Evolutionary conservation across 2,329 filamentous ascomycete species (phyloP), one percentile per base, ranked within the genome.

Genomic region (Hansfordia pulvinata): DNA sequence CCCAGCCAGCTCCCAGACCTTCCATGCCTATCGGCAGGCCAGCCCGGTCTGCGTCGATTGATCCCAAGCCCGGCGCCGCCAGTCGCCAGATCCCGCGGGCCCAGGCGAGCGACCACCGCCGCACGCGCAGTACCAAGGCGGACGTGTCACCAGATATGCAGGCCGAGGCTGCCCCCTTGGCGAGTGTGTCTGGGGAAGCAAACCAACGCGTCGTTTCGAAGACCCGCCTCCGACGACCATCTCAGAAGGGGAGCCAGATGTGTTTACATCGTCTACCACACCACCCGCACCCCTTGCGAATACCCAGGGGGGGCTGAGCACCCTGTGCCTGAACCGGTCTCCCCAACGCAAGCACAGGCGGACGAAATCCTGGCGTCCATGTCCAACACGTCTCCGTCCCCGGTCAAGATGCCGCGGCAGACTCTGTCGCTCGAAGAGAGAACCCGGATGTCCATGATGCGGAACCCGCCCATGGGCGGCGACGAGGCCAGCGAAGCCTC

Each of bases 371-470:
- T 74, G 4, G 59, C 60, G 9, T 66, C 63, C 0, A 64, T 74
- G 44, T 52, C 60, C 14, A 58, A 58, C 23, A 55, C 58, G 1
- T 72, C 70, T 2, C 69, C 69, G 0, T 75, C 71, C 0, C 71
- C 71, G 0, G 44, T 54, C 22, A 75, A 71, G 37, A 64, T 57
- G 30, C 52, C 56, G 0, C 59, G 69, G 0, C 69, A 70, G 26
- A 64, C 62, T 0, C 51, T 77, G 7, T 75, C 76, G 0, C 63
- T 90, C 1, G 67, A 77, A 4, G 84, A 92, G 43, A 76, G 85
- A 25, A 92, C 86, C 1, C 72, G 80, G 11, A 63, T 84, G 28
- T 85, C 82, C 11, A 88, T 93, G 74, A 71, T 76, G 1, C 62
- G 73, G 3, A 44, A 29, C 23, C 38, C 10, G 27, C 49, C 38